A percentile compares a stretch with the other conserved stretches of the same genome.
phyloP scores from a whole-genome alignment of 2,329 filamentous ascomycete species.

The Fusarium longipes region DNA sequence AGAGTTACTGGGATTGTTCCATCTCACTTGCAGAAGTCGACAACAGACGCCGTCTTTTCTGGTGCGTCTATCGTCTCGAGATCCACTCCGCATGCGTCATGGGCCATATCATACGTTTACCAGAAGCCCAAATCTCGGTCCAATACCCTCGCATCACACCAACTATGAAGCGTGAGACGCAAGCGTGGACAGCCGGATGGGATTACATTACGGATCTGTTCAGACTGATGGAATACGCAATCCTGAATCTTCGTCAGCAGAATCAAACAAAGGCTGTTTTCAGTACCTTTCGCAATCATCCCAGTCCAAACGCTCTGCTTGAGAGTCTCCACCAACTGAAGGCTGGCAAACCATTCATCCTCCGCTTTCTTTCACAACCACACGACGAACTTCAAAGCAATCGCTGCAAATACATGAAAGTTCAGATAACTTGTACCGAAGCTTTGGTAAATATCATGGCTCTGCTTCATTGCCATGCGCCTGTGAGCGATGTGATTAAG shows the following conservation, averaged over 20 bases:
- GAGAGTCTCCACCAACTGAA: background rate
- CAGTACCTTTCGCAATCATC: background rate
- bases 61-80: background rate
- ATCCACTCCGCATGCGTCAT: background rate
- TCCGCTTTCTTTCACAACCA: background rate
- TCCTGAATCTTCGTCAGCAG: background rate
- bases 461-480: background rate
- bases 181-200: constrained; percentile 2
- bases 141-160: constrained; percentile 3
- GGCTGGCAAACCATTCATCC: background rate
- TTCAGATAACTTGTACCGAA: constrained; percentile 2
- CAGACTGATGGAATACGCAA: background rate
- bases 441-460: constrained; percentile 1
- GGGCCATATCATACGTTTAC: background rate
- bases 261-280: background rate
- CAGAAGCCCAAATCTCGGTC: background rate
- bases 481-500: constrained; percentile 1
- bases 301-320: background rate
- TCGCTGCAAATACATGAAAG: background rate
- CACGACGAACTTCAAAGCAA: background rate
- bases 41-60: background rate
- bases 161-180: background rate
- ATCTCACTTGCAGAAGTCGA: background rate
- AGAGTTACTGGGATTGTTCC: background rate
- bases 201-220: constrained; percentile 2